phyloP scores from a whole-genome alignment of 2,329 filamentous ascomycete genomes.

The Tolypocladium amazonense region DNA sequence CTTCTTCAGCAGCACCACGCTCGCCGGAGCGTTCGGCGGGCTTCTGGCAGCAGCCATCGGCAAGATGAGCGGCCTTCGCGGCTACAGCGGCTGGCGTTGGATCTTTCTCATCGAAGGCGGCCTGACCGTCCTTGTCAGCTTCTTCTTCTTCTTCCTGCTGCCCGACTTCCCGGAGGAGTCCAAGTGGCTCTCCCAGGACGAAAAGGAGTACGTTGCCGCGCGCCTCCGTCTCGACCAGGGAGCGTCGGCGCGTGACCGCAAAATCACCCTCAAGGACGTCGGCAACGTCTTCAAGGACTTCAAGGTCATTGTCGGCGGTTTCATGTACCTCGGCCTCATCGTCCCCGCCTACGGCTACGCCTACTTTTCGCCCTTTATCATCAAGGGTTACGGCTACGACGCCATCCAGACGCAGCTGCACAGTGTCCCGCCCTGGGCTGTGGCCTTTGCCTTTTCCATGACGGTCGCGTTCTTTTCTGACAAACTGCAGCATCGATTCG shows the following conservation, averaged over 20 bases:
- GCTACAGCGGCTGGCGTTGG: constrained; percentile 69
- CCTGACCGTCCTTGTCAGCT: constrained; percentile 49
- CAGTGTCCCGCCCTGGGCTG: constrained; percentile 50
- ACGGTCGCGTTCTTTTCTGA: constrained; percentile 64
- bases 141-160: constrained; percentile 58
- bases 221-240: constrained; percentile 62
- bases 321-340: constrained; percentile 76
- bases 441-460: constrained; percentile 72
- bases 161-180: constrained; percentile 66
- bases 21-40: constrained; percentile 78
- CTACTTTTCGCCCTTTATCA: constrained; percentile 66
- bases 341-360: constrained; percentile 71
- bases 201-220: constrained; percentile 54
- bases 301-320: constrained; percentile 61
- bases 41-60: constrained; percentile 78
- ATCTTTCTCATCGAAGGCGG: constrained; percentile 71
- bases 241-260: constrained; percentile 50
- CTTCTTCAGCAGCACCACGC: constrained; percentile 77
- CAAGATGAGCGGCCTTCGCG: constrained; percentile 65
- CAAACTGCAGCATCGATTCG: constrained; percentile 58
- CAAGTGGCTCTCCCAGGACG: constrained; percentile 62
- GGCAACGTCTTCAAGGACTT: constrained; percentile 58
- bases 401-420: constrained; percentile 47
- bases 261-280: constrained; percentile 48
- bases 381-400: constrained; percentile 54